A percentile compares a stretch with the other conserved stretches of the same genome.
These are phyloP conservation scores for Phytopythium montanum DNA, from an alignment of 352 stramenopile genomes.

Conservation along the genomic window DNA sequence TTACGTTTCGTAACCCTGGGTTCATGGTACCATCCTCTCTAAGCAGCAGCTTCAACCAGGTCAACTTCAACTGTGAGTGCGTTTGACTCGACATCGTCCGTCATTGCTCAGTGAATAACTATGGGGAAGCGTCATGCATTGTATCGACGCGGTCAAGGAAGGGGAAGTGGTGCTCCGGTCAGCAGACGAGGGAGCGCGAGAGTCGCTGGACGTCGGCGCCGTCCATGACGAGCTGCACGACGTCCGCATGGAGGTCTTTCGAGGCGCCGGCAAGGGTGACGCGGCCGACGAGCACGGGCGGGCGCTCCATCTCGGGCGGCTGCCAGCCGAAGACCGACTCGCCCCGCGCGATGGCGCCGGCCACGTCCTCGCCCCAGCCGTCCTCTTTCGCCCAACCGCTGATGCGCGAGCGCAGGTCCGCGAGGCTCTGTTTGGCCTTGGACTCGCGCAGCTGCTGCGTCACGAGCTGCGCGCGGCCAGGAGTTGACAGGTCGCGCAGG, in stretches of 20 bases:
- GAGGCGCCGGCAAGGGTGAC: slow-evolving; percentile 35
- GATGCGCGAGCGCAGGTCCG: slow-evolving; percentile 39
- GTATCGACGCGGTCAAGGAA: background rate
- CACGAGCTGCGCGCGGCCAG: slow-evolving; percentile 41
- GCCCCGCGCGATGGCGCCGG: slow-evolving; percentile 46
- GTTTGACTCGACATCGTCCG: background rate
- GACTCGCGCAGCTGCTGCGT: slow-evolving; percentile 46
- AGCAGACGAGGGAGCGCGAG: slow-evolving; percentile 41
- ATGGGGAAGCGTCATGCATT: background rate
- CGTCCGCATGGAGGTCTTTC: slow-evolving; percentile 2
- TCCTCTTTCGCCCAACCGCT: slow-evolving; percentile 37
- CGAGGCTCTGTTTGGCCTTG: slow-evolving; percentile 34
- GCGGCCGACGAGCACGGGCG: slow-evolving; percentile 51
- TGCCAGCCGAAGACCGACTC: slow-evolving; percentile 78
- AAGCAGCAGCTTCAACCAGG: background rate
- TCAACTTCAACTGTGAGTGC: background rate
- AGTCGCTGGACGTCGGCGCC: slow-evolving; percentile 41
- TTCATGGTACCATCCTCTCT: no score
- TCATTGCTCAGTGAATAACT: background rate
- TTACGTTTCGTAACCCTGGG: no score
- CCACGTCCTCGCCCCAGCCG: slow-evolving; percentile 58
- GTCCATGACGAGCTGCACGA: slow-evolving; percentile 44
- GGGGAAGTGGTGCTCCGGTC: background rate
- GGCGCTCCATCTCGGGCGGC: slow-evolving; percentile 66
- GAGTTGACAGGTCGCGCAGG: slow-evolving; percentile 25